Conservation (phyloP, 352 stramenopile species). For the Pythium coloratum region DNA sequence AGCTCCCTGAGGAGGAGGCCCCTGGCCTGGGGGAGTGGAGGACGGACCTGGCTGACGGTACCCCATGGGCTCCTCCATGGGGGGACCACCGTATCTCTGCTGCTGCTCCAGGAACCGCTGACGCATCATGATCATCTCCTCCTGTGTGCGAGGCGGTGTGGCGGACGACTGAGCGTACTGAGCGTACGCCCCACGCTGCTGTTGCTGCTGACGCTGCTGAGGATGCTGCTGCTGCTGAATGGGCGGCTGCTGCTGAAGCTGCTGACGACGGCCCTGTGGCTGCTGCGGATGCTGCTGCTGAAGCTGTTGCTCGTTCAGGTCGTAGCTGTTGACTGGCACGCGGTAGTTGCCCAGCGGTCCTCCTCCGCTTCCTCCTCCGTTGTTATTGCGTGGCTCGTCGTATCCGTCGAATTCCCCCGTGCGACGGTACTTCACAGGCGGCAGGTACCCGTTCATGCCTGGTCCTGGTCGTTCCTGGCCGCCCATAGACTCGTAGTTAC, state of each 20-base stretch:
- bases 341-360: conserved; percentile 11
- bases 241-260: conserved; percentile 6
- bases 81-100: not conserved
- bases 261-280: not conserved
- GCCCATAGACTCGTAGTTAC: conserved; percentile 6
- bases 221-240: conserved; percentile 2
- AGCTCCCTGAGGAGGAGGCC: not conserved
- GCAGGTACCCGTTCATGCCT: conserved; percentile 12
- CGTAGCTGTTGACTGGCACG: conserved; percentile 14
- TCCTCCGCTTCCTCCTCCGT: not conserved
- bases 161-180: conserved; percentile 28
- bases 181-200: conserved; percentile 37
- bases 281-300: conserved; percentile 10
- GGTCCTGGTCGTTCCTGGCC: not conserved
- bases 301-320: conserved; percentile 8
- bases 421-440: conserved; percentile 23
- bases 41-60: not conserved
- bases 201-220: conserved; percentile 35
- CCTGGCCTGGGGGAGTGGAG: not conserved
- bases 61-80: conserved; percentile 24
- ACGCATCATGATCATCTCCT: conserved; percentile 23
- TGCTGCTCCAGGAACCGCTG: conserved; percentile 20
- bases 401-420: conserved; percentile 15
- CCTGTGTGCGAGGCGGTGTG: conserved; percentile 9
- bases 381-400: conserved; percentile 9